Evolutionary conservation across 2,329 filamentous ascomycete genomes (phyloP).

Genomic region (Ophiostoma tasmaniense): DNA sequence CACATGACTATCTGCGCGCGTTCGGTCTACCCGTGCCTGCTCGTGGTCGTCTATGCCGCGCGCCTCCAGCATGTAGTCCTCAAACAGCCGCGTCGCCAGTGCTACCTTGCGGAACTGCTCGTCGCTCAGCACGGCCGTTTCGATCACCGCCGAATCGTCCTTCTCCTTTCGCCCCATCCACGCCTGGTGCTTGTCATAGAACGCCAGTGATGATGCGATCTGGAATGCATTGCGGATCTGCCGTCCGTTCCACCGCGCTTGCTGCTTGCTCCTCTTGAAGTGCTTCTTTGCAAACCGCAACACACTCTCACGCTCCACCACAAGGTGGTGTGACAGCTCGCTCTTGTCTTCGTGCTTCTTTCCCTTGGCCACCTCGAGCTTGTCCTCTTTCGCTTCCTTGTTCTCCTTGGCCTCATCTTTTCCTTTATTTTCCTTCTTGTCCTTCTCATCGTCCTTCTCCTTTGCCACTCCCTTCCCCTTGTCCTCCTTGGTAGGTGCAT

Average conservation of each 20-base stretch:
- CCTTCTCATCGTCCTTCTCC: not conserved
- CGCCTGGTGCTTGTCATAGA: slow-evolving; percentile 17
- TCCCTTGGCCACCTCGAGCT: not conserved
- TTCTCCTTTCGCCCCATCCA: slow-evolving; percentile 6
- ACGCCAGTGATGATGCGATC: slow-evolving; percentile 20
- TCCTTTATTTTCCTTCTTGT: not conserved
- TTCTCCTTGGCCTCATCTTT: not conserved
- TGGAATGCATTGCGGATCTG: slow-evolving; percentile 35
- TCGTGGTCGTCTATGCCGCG: slow-evolving; percentile 4
- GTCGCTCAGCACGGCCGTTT: slow-evolving; percentile 6
- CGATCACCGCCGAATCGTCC: not conserved
- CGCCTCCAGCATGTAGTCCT: slow-evolving; percentile 14
- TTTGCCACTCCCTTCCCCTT: not conserved
- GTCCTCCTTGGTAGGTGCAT: not conserved
- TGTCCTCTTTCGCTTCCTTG: not conserved
- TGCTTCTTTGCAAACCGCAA: slow-evolving; percentile 13
- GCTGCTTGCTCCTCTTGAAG: slow-evolving; percentile 6
- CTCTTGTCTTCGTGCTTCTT: not conserved
- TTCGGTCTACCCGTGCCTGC: not conserved
- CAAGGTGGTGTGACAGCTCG: slow-evolving; percentile 7
- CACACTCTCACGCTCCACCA: slow-evolving; percentile 6
- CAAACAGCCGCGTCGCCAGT: slow-evolving; percentile 5
- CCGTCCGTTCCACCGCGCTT: slow-evolving; percentile 23
- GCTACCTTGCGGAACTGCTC: slow-evolving; percentile 14
- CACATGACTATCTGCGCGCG: not conserved